These are phyloP conservation scores for Metschnikowia shivogae DNA, from an alignment of 805 yeast genomes.

Conservation along the genomic window DNA sequence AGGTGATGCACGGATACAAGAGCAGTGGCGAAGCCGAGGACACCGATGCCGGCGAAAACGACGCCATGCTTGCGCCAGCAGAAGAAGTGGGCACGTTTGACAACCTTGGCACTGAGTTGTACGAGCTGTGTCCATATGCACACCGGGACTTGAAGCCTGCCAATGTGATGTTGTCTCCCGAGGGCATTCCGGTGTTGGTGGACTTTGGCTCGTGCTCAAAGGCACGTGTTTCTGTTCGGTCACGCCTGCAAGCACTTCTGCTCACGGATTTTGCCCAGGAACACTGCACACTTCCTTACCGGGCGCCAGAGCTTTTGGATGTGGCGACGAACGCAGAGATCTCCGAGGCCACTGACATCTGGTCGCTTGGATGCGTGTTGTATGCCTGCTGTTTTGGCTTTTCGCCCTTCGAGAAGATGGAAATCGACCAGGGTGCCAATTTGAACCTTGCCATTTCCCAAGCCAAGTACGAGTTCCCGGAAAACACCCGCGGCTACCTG, in stretches of 20 bases:
- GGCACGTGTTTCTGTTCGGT: constrained; percentile 51
- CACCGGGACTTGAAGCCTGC: constrained; percentile 90
- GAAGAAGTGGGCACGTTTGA: constrained; percentile 19
- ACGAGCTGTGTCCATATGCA: constrained; percentile 64
- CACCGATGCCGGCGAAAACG: constrained; percentile 14
- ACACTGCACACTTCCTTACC: constrained; percentile 78
- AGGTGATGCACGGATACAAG: constrained; percentile 67
- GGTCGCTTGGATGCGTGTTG: constrained; percentile 87
- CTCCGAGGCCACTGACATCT: constrained; percentile 76
- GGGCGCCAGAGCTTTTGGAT: constrained; percentile 88
- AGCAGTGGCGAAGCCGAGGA: constrained; percentile 14
- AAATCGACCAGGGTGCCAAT: constrained; percentile 76
- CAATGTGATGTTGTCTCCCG: constrained; percentile 73
- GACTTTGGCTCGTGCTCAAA: constrained; percentile 78
- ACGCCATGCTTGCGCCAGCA: constrained; percentile 22
- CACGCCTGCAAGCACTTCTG: constrained; percentile 67
- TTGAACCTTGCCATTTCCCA: constrained; percentile 68
- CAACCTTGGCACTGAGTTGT: constrained; percentile 41
- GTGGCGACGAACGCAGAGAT: constrained; percentile 62
- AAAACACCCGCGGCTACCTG: constrained; percentile 46
- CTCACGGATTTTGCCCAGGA: constrained; percentile 79
- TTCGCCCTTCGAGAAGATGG: constrained; percentile 87
- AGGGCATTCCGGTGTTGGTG: constrained; percentile 72
- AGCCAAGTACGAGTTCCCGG: constrained; percentile 61
- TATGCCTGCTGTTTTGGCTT: constrained; percentile 73